These are phyloP conservation scores for Rutstroemia sp. DNA, from an alignment of 2,329 filamentous ascomycete genomes.

Conservation along the genomic window DNA sequence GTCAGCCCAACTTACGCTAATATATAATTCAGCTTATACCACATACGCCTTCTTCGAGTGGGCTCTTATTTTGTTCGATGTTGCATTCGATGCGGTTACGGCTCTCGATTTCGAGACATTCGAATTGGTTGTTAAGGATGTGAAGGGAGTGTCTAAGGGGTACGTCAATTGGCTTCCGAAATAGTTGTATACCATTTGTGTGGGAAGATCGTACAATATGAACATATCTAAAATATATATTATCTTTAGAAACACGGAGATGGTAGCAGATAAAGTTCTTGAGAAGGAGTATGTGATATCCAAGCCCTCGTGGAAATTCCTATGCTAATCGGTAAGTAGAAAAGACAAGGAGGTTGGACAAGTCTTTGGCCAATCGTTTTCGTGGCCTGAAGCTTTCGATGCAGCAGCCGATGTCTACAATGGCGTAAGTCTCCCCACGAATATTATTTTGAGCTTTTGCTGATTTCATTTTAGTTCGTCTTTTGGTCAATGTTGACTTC, in stretches of 20 bases:
- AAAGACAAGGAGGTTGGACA: constrained; percentile 68
- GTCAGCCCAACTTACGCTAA: not conserved
- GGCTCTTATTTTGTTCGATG: constrained; percentile 89
- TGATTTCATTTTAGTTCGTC: constrained; percentile 54
- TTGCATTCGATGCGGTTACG: constrained; percentile 93
- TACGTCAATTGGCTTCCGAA: constrained; percentile 95
- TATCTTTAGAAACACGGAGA: constrained; percentile 34
- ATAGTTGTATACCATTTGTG: constrained; percentile 54
- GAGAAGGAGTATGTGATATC: constrained; percentile 65
- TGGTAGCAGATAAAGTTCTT: constrained; percentile 41
- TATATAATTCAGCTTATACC: constrained; percentile 66
- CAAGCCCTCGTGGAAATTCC: constrained; percentile 17
- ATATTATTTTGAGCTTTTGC: constrained; percentile 1
- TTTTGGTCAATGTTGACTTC: constrained; percentile 96
- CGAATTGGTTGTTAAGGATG: constrained; percentile 81
- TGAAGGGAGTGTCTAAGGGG: constrained; percentile 90
- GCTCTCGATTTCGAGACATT: constrained; percentile 85
- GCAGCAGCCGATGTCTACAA: constrained; percentile 85
- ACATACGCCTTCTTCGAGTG: constrained; percentile 98
- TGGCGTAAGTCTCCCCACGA: constrained; percentile 52
- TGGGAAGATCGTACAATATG: constrained; percentile 20
- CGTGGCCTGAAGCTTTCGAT: constrained; percentile 68
- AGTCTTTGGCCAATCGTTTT: constrained; percentile 64
- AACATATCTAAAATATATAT: constrained; percentile 26
- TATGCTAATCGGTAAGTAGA: constrained; percentile 38